Evolutionary conservation across 768 basidiomycete species (phyloP), one percentile per base, ranked within the genome.

Genomic region (Sistotremastrum niveocremeum): DNA sequence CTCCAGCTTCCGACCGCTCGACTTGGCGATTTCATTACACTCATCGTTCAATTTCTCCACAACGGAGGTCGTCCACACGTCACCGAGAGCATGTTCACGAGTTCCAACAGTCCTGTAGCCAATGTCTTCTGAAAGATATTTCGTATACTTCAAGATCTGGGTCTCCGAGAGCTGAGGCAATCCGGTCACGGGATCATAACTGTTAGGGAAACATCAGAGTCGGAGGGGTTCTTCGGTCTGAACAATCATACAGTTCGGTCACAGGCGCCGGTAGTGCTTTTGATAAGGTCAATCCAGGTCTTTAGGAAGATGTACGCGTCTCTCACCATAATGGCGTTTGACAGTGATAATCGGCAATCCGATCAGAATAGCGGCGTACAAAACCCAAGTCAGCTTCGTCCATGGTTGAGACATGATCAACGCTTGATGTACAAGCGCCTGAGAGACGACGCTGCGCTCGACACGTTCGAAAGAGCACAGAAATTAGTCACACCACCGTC

Each of bases 101-200:
- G 91, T 90, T 1, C 94, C 94, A 7, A 94, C 86, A 0, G 86
- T 95, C 41, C 94, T 72, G 63, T 79, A 97, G 2, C 91, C 93
- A 40, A 91, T 88, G 4, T 76, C 79, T 57, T 91, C 89, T 1
- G 89, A 87, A 5, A 89, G 73, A 48, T 79, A 61, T 51, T 72
- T 76, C 3, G 79, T 74, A 40, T 77, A 65, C 5, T 65, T 68
- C 3, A 86, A 72, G 44, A 88, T 81, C 9, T 72, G 73, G 0
- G 72, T 57, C 59, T 87, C 84, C 0, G 84, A 84, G 29, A 85
- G 73, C 54, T 83, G 81, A 4, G 84, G 80, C 3, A 77, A 61
- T 34, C 67, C 63, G 0, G 79, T 84, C 7, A 54, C 47, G 4
- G 79, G 69, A 58, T 84, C 58, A 41, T 64, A 64, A 40, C 62